Percentiles rank a stretch among this genome's conserved stretches.
Evolutionary conservation across 495 filamentous ascomycete genomes (phyloP).

Genomic region (Usnea hakonensis): DNA sequence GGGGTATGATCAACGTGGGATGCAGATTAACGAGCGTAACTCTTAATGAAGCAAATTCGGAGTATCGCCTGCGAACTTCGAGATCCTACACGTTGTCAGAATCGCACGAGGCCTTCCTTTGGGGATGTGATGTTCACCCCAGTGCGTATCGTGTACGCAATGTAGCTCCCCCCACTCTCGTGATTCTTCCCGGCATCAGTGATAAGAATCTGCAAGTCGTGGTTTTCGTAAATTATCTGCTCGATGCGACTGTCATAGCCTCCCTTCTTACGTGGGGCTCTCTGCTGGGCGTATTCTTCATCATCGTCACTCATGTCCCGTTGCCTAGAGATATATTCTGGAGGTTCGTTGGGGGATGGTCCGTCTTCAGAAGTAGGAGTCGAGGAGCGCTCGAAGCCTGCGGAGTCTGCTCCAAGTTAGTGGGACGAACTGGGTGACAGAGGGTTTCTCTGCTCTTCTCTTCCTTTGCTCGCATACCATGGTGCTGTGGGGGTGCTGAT

Average conservation of each 20-base stretch:
- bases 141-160: slow-evolving; percentile 93
- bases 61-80: slow-evolving; percentile 90
- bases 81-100: slow-evolving; percentile 56
- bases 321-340: slow-evolving; percentile 50
- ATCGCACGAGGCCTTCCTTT: slow-evolving; percentile 11
- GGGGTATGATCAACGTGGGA: slow-evolving; percentile 88
- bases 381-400: slow-evolving; percentile 35
- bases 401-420: slow-evolving; percentile 10
- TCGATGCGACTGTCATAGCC: slow-evolving; percentile 93
- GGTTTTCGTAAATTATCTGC: slow-evolving; percentile 92
- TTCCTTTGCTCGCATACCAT: slow-evolving; percentile 32
- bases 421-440: background rate
- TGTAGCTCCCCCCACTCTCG: slow-evolving; percentile 82
- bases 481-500: slow-evolving; percentile 42
- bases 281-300: slow-evolving; percentile 42
- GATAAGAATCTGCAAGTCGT: slow-evolving; percentile 79
- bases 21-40: slow-evolving; percentile 84
- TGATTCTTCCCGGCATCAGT: slow-evolving; percentile 90
- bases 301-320: slow-evolving; percentile 55
- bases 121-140: slow-evolving; percentile 58
- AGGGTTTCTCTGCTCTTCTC: background rate
- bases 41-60: slow-evolving; percentile 89
- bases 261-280: slow-evolving; percentile 58
- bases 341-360: slow-evolving; percentile 44
- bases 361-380: slow-evolving; percentile 42